Evolutionary conservation across 148 eudicot species (phyloP), one percentile per base, ranked within the genome.

Genomic region (Diospyros kaki): DNA sequence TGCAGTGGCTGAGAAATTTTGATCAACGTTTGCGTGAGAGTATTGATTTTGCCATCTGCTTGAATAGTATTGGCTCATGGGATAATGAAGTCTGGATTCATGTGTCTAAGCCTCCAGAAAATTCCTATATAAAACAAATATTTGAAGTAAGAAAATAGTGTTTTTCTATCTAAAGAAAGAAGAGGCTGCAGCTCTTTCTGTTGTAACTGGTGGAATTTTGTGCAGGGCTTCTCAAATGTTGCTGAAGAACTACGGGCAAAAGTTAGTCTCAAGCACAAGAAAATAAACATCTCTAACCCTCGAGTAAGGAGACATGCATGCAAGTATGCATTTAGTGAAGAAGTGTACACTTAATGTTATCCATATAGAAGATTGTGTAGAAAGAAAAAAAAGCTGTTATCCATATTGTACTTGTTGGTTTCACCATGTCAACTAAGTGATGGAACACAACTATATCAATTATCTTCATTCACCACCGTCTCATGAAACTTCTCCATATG

Each of bases 31-130:
- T 87, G 74, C 97, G 94, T 50, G 99, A 96, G 82, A 91, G 89
- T 78, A 91, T 93, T 75, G 99, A 96, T 79, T 96, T 93, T 85
- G 97, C 99, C 69, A 85, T 96, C 78, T 96, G 98, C 81, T 83
- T 96, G 71, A 89, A 93, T 87, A 93, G 89, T 76, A 75, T 95
- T 83, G 97, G 97, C 66, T 90, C 99, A 63, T 73, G 67, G 78
- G 84, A 84, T 74, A 83, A 93, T 72, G 91, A 88, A 51, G 79
- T 95, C 80, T 91, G 90, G 92, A 79, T 95, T 74, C 99, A 95
- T 86, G 99, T 95, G 64, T 95, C 99, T 12, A 95, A 95, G 81
- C 99, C 99, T 87, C 96, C 99, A 41, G 99, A 95, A 75, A 92
- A 95, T 90, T 89, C 93, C 61, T 85, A 87, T 81, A 83, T 95